A percentile compares a stretch with the other conserved stretches of the same genome.
phyloP scores from a whole-genome alignment of 345 rosid species.

The Hypericum androsaemum region DNA sequence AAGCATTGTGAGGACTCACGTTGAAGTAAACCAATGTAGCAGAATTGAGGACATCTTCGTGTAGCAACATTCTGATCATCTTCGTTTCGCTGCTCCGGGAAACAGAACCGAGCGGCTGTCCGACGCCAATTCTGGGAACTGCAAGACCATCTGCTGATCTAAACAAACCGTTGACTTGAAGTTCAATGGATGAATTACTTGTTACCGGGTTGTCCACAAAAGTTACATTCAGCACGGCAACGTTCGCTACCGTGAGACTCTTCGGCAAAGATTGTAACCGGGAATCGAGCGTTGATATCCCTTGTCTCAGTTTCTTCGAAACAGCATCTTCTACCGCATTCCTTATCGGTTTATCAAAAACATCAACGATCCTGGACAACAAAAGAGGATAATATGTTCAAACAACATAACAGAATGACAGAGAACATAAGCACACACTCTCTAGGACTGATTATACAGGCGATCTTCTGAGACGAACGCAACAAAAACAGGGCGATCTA shows the following conservation, averaged over 20 bases:
- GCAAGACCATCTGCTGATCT: constrained; percentile 17
- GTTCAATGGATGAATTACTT: constrained; percentile 38
- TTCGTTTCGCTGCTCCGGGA: constrained; percentile 15
- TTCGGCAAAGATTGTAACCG: constrained; percentile 59
- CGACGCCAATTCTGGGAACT: constrained; percentile 10
- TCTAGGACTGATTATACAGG: background rate
- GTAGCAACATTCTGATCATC: constrained; percentile 45
- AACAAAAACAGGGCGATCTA: background rate
- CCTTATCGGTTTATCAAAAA: constrained; percentile 42
- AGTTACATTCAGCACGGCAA: constrained; percentile 53
- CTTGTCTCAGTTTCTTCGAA: constrained; percentile 40
- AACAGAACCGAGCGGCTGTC: constrained; percentile 15
- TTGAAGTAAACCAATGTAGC: constrained; percentile 57
- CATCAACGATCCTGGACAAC: constrained; percentile 44
- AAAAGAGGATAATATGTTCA: background rate
- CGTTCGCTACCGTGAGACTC: constrained; percentile 28
- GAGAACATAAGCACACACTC: background rate
- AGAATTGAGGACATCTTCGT: constrained; percentile 50
- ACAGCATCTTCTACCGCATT: constrained; percentile 46
- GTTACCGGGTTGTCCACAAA: constrained; percentile 40
- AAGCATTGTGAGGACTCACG: constrained; percentile 32
- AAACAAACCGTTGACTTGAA: constrained; percentile 47
- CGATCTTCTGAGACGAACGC: background rate
- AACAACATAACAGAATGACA: background rate
- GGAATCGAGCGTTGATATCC: constrained; percentile 47